Conservation (phyloP, 2,329 filamentous ascomycete genomes). For the Stemphylium vesicarium region DNA sequence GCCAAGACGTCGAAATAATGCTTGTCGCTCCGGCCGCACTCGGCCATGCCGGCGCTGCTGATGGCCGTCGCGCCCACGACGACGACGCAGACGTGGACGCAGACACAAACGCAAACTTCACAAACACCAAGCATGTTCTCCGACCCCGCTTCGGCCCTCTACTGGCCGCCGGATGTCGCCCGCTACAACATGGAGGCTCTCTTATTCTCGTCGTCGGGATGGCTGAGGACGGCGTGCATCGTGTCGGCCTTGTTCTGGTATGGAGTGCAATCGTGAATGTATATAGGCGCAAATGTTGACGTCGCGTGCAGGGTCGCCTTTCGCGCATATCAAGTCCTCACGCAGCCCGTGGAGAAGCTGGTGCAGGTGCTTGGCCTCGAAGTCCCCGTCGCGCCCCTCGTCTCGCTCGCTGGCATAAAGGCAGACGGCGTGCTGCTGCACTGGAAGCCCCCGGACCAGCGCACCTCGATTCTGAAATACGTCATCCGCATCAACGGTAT, state of each 20-base stretch:
- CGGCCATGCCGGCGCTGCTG: conserved; percentile 9
- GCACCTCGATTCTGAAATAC: conserved; percentile 79
- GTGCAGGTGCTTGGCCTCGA: conserved; percentile 92
- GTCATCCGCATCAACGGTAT: conserved; percentile 93
- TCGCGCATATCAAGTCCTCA: conserved; percentile 85
- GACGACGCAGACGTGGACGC: not conserved
- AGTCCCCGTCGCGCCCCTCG: conserved; percentile 85
- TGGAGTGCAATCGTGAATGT: not conserved
- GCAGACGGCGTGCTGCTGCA: conserved; percentile 86
- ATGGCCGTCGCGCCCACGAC: not conserved
- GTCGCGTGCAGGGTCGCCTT: conserved; percentile 71
- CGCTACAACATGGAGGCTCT: conserved; percentile 47
- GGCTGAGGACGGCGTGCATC: conserved; percentile 45
- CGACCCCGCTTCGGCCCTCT: conserved; percentile 38
- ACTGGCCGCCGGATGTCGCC: conserved; percentile 43
- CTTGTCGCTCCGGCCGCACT: conserved; percentile 22
- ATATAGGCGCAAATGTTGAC: not conserved
- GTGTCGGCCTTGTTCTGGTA: conserved; percentile 47
- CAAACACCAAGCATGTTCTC: too few relatives aligned
- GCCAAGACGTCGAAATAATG: conserved; percentile 16
- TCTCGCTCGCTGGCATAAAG: conserved; percentile 88
- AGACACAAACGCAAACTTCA: too few relatives aligned
- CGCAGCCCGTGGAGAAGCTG: conserved; percentile 88
- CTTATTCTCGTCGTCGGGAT: conserved; percentile 43
- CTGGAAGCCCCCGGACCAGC: conserved; percentile 78